These are phyloP conservation scores for Cupressus sempervirens DNA, from an alignment of 75 land plant genomes.

Conservation along the genomic window DNA sequence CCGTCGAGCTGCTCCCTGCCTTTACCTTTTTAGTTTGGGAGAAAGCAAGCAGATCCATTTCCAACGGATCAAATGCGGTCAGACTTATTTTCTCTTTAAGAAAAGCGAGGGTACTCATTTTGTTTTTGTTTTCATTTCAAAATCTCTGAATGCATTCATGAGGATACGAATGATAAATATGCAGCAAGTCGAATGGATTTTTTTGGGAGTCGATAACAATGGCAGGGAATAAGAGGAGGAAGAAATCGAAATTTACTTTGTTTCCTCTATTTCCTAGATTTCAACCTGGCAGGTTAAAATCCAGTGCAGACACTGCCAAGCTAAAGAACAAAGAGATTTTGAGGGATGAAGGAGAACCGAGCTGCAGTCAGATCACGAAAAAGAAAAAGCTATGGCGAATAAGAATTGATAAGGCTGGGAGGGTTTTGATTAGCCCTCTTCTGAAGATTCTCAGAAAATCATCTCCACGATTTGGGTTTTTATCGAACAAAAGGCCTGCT, in stretches of 20 bases:
- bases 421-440: background rate
- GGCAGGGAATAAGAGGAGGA: background rate
- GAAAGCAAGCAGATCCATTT: background rate
- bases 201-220: background rate
- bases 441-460: background rate
- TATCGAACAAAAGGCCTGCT: background rate
- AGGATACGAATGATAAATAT: background rate
- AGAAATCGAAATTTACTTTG: background rate
- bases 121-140: background rate
- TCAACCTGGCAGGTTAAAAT: background rate
- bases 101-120: background rate
- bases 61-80: background rate
- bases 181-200: background rate
- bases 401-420: background rate
- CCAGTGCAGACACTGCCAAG: background rate
- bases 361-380: background rate
- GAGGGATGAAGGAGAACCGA: conserved; percentile 6
- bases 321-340: background rate
- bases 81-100: background rate
- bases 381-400: background rate
- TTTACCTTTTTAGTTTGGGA: background rate
- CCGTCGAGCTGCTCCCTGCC: background rate
- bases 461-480: background rate
- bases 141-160: background rate
- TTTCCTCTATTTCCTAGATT: conserved; percentile 5